These are phyloP conservation scores for Physocladia obscura DNA, from an alignment of 192 early-diverging fungal species.

Conservation along the genomic window DNA sequence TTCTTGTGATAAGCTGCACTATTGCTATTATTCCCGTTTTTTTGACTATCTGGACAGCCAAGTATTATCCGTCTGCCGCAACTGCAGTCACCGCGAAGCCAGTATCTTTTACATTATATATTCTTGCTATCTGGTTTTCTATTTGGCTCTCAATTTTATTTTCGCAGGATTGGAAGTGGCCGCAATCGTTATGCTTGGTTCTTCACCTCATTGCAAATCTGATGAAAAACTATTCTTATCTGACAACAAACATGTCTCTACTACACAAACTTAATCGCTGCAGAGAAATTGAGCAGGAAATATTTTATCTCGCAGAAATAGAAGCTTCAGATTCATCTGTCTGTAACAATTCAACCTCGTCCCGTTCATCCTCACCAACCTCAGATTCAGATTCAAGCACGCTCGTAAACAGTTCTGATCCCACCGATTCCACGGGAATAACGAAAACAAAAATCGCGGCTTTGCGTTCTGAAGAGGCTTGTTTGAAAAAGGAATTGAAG, in stretches of 20 bases:
- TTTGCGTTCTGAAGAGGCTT: conserved; percentile 23
- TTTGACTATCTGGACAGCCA: conserved; percentile 50
- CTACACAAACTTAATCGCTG: conserved; percentile 17
- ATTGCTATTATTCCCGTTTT: conserved; percentile 62
- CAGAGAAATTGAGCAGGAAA: neutral
- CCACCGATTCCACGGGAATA: neutral
- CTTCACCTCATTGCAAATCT: conserved; percentile 88
- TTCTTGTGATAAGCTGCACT: conserved; percentile 66
- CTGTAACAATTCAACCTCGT: too few relatives aligned
- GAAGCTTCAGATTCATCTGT: too few relatives aligned
- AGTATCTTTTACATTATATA: conserved; percentile 58
- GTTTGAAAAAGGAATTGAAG: neutral
- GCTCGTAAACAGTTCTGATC: neutral
- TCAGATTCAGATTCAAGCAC: neutral
- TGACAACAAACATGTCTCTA: conserved; percentile 74
- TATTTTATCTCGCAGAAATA: conserved; percentile 12
- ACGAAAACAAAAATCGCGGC: conserved; percentile 32
- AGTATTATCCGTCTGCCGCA: conserved; percentile 47
- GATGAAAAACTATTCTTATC: conserved; percentile 97
- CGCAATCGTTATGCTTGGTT: conserved; percentile 83
- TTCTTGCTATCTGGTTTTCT: conserved; percentile 43
- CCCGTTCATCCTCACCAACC: too few relatives aligned
- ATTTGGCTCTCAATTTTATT: conserved; percentile 29
- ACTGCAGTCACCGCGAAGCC: conserved; percentile 38
- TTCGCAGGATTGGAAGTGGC: conserved; percentile 79